Conservation (phyloP, 2,329 filamentous ascomycete species). For the Ophiocordyceps australis region DNA sequence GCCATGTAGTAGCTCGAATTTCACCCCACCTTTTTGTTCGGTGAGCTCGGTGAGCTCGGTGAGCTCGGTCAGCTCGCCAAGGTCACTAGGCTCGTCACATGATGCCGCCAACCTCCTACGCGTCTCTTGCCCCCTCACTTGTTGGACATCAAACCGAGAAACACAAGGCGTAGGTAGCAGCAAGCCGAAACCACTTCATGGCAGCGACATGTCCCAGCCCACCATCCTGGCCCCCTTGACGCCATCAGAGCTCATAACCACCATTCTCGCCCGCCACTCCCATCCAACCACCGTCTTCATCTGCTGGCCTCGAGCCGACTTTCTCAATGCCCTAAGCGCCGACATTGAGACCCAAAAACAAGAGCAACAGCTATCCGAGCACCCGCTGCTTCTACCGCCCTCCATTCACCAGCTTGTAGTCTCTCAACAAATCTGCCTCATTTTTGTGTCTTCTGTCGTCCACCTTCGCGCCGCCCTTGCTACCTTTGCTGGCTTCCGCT, state of each 20-base stretch:
- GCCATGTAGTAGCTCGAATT: too few species aligned
- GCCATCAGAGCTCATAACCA: conserved; percentile 43
- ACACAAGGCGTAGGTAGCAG: too few species aligned
- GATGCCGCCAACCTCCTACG: too few species aligned
- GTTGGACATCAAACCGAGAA: too few species aligned
- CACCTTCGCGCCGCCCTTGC: conserved; percentile 63
- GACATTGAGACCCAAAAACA: conserved; percentile 18
- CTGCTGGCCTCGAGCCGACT: conserved; percentile 45
- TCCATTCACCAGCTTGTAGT: conserved; percentile 52
- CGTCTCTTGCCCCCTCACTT: too few species aligned
- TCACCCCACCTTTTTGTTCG: too few species aligned
- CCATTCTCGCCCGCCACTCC: conserved; percentile 37
- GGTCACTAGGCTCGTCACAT: too few species aligned
- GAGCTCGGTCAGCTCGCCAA: too few species aligned
- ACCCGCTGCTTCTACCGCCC: conserved; percentile 36
- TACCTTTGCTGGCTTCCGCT: conserved; percentile 23
- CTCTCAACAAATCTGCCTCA: conserved; percentile 48
- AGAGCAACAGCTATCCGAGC: conserved; percentile 2
- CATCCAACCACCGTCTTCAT: conserved; percentile 51
- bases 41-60: too few species aligned
- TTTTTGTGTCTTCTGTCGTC: conserved; percentile 59
- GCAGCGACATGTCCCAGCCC: conserved; percentile 9
- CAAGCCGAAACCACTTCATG: too few species aligned
- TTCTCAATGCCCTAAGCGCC: conserved; percentile 38
- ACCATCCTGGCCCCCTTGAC: conserved; percentile 31